Evolutionary conservation across 1,284 basidiomycete species (phyloP).

Genomic region (Afroboletus lepidellus): DNA sequence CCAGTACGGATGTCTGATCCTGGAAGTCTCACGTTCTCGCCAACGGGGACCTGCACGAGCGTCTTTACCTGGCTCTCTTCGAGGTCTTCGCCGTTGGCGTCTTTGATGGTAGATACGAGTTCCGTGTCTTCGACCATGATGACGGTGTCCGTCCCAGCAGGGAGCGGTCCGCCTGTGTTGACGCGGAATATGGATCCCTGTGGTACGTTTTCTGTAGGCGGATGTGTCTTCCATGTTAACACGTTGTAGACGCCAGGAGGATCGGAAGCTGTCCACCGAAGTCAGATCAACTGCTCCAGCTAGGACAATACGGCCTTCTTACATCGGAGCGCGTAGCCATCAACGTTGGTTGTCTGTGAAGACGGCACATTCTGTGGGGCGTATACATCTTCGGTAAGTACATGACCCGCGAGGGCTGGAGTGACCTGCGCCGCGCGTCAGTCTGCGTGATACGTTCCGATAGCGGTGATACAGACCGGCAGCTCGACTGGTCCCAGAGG

Average conservation of each 20-base stretch:
- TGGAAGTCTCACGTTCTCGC: slow-evolving; percentile 72
- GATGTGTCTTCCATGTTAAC: slow-evolving; percentile 56
- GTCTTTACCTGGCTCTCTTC: slow-evolving; percentile 75
- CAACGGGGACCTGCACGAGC: slow-evolving; percentile 57
- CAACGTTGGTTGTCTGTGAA: slow-evolving; percentile 75
- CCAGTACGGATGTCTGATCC: slow-evolving; percentile 75
- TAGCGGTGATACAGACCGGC: slow-evolving; percentile 34
- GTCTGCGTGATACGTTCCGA: not conserved
- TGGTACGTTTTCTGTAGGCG: slow-evolving; percentile 43
- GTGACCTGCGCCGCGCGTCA: slow-evolving; percentile 46
- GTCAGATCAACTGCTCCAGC: slow-evolving; percentile 3
- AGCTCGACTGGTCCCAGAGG: slow-evolving; percentile 41
- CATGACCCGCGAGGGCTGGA: slow-evolving; percentile 55
- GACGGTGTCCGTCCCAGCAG: slow-evolving; percentile 71
- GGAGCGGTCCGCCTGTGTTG: slow-evolving; percentile 78
- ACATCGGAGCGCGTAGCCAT: slow-evolving; percentile 84
- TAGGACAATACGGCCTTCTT: slow-evolving; percentile 18
- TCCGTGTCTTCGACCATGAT: slow-evolving; percentile 93
- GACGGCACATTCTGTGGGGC: slow-evolving; percentile 63
- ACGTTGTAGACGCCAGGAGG: slow-evolving; percentile 70
- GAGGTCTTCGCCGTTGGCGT: slow-evolving; percentile 44
- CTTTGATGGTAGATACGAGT: slow-evolving; percentile 51
- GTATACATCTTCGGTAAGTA: slow-evolving; percentile 74
- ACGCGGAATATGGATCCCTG: slow-evolving; percentile 65
- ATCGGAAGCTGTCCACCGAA: slow-evolving; percentile 47